Base-by-base conservation (phyloP, 2,329 filamentous ascomycete genomes). In the Juglanconis sp. region DNA sequence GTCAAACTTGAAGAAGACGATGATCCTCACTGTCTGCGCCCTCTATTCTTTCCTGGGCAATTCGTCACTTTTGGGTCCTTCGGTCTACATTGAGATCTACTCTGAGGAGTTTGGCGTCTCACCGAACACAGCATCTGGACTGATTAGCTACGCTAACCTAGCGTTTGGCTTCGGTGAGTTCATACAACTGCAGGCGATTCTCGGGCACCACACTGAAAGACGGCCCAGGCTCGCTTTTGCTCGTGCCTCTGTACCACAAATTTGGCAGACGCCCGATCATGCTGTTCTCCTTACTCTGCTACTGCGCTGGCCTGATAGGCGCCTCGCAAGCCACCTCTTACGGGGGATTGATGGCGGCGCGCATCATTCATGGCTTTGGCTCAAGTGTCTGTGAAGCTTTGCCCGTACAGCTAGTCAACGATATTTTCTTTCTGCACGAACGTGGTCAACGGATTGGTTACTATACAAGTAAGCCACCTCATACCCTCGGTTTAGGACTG, bases 101-200 rank as follows among this genome's bases (percentile, higher is more conserved):
- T 71, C 81, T 0, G 73, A 81, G 57, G 72, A 80, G 48, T 86
- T 86, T 67, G 68, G 70, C 3, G 77, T 87, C 50, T 75, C 77
- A 3, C 74, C 78, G 2, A 79, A 77, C 6, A 76, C 71, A 9
- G 83, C 84, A 0, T 84, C 83, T 0, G 79, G 80, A 7, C 70
- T 87, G 38, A 77, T 87, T 59, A 85, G 81, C 10, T 87, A 87
- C 67, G 79, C 83, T 0, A 87, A 86, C 68, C 74, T 87, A 24
- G 79, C 81, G 4, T 87, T 84, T 70, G 84, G 84, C 0, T 84
- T 86, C 61, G 81, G 80, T 71, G 71, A 61, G 61, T 57, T 6
- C 13, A 17, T 13, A n/a, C 9, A 52, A 44, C 10, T 17, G 17
- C 44, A 17, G 17, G 17, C 5, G 7, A 30, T 8, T 30, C 15